Evolutionary conservation across 768 basidiomycete species (phyloP).

Genomic region (Collybia mongolica): DNA sequence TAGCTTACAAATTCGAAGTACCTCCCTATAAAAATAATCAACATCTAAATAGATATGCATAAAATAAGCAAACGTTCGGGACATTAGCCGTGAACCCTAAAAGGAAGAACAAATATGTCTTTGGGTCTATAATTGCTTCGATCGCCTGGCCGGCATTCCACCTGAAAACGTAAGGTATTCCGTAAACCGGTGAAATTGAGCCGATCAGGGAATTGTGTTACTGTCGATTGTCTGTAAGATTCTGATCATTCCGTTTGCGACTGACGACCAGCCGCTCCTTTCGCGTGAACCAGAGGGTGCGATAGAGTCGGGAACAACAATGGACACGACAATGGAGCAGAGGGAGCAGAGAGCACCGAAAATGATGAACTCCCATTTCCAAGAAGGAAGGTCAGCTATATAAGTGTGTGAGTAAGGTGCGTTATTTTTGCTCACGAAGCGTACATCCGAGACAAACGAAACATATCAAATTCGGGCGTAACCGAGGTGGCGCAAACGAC

Average conservation of each 20-base stretch:
- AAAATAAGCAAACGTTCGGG: slow-evolving; percentile 11
- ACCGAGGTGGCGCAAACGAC: too few relatives aligned
- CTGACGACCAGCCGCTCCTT: slow-evolving; percentile 31
- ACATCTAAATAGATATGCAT: too few relatives aligned
- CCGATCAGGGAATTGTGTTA: slow-evolving; percentile 1
- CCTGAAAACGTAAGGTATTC: slow-evolving; percentile 3
- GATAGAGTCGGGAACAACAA: slow-evolving; percentile 33
- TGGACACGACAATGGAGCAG: slow-evolving; percentile 25
- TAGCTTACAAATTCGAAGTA: slow-evolving; percentile 23
- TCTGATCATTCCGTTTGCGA: slow-evolving; percentile 28
- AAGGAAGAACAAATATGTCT: slow-evolving; percentile 30
- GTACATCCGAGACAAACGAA: neutral
- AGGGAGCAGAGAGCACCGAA: slow-evolving; percentile 29
- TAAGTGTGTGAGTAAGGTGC: neutral
- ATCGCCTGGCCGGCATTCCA: slow-evolving; percentile 18
- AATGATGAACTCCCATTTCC: slow-evolving; percentile 17
- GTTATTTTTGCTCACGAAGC: slow-evolving; percentile 5
- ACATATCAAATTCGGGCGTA: neutral
- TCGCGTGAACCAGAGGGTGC: slow-evolving; percentile 27
- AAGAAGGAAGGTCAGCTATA: neutral
- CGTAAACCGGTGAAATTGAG: neutral
- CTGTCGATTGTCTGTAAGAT: slow-evolving; percentile 23
- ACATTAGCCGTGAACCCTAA: slow-evolving; percentile 25
- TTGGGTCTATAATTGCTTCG: slow-evolving; percentile 29
- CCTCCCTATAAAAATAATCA: slow-evolving; percentile 8